Evolutionary conservation across 176 grass and related monocot genomes (phyloP), one percentile per base, ranked within the genome.

Genomic region (Musa itinerans): DNA sequence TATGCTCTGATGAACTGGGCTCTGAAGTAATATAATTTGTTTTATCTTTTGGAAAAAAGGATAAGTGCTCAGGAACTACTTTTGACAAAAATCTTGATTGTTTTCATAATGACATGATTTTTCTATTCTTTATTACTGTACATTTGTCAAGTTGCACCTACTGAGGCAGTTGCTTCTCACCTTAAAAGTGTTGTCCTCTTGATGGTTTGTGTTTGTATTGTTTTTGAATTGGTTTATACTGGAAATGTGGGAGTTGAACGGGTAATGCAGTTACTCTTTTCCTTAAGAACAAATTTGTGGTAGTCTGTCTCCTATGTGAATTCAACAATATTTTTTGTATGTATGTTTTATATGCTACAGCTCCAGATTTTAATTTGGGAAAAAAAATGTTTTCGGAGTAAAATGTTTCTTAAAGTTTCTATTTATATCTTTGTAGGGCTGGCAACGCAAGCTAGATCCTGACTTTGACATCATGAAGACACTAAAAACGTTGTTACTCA

Each of bases 371-470:
- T 70, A 52, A 20, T 65, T 15, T 58, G 26, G 8, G 34, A 27
- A 29, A 58, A 34, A 25, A 15, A 3, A 29, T 19, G 16, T 17
- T 67, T 19, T 20, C 6, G 2, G 34, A 70, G 51, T 20, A 9
- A 49, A 21, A 11, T 50, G 11, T 70, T 48, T 65, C 63, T 48
- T 70, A 10, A 49, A 21, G 52, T 11, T 51, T 14, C 9, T 50
- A 13, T 53, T 21, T 57, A 2, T 24, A 22, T 6, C 24, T 71
- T 82, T 83, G 79, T 74, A 98, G 94, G 90, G 94, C 1, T 98
- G 94, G 94, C 94, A 98, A 83, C 84, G 86, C 68, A 93, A 93
- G 82, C 69, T 98, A 76, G 86, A 93, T 78, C 90, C 90, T 83
- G 65, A 85, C 75, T 98, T 93, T 52, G 90, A 98, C 82, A 93